Evolutionary conservation across 2,329 filamentous ascomycete species (phyloP).

Genomic region (Emericellopsis cladophorae): DNA sequence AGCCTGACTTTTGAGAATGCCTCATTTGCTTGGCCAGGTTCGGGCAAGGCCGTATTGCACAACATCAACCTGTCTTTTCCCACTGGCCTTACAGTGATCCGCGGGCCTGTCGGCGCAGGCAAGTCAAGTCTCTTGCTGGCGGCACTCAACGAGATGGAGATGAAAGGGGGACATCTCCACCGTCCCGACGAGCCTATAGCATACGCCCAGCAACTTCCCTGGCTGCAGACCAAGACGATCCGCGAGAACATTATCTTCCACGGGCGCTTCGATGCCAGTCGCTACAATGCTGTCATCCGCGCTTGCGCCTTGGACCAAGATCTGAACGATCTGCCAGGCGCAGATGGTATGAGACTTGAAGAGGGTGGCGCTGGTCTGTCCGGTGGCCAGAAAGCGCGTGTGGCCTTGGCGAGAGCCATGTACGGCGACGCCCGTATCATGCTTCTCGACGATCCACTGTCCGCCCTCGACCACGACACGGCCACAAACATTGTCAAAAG

Average conservation of each 20-base stretch:
- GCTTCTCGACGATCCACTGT: conserved; percentile 50
- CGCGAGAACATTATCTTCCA: conserved; percentile 54
- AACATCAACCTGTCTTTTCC: conserved; percentile 31
- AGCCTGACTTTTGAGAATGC: conserved; percentile 47
- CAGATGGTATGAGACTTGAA: conserved; percentile 46
- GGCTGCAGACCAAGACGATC: conserved; percentile 54
- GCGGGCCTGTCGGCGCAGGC: conserved; percentile 46
- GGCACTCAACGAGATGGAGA: conserved; percentile 54
- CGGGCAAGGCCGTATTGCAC: conserved; percentile 35
- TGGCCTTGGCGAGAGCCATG: conserved; percentile 48
- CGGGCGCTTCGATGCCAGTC: conserved; percentile 34
- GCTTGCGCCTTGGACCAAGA: conserved; percentile 47
- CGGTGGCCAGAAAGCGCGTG: conserved; percentile 50
- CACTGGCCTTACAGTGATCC: conserved; percentile 40
- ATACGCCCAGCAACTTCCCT: conserved; percentile 48
- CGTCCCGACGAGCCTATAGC: conserved; percentile 37
- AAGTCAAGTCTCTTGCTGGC: conserved; percentile 49
- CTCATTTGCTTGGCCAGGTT: conserved; percentile 71
- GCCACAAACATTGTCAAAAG: conserved; percentile 48
- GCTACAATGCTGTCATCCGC: conserved; percentile 48
- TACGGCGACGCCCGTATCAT: conserved; percentile 46
- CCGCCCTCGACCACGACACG: conserved; percentile 50
- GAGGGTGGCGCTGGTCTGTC: conserved; percentile 51
- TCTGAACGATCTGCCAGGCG: conserved; percentile 39
- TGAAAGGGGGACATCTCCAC: conserved; percentile 34